Evolutionary conservation across 345 rosid genomes (phyloP).

Genomic region (Abelmoschus esculentus): DNA sequence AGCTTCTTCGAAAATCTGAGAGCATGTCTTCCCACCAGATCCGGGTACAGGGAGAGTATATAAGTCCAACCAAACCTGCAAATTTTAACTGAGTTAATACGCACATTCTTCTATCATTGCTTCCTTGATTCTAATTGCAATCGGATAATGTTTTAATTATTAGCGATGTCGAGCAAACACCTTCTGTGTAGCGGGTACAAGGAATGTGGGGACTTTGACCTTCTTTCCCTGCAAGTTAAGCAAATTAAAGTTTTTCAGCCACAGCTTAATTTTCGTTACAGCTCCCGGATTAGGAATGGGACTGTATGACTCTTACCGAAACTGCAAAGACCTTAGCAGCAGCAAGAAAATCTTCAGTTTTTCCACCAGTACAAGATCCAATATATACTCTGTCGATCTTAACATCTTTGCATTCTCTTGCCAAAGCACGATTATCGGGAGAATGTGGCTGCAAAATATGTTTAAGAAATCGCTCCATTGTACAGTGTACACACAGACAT

Average conservation of each 20-base stretch:
- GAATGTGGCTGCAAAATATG: slow-evolving; percentile 76
- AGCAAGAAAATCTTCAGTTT: slow-evolving; percentile 88
- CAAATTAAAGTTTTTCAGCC: slow-evolving; percentile 3
- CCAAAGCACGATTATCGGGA: slow-evolving; percentile 93
- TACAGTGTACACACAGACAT: neutral
- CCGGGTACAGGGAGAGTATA: slow-evolving; percentile 88
- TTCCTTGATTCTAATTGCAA: neutral
- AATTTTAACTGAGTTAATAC: neutral
- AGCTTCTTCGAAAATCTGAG: slow-evolving; percentile 95
- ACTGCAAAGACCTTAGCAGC: slow-evolving; percentile 82
- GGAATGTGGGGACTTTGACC: slow-evolving; percentile 94
- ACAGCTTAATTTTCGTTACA: neutral
- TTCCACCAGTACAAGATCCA: slow-evolving; percentile 99
- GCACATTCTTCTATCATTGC: neutral
- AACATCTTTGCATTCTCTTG: slow-evolving; percentile 98
- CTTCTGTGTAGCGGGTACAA: slow-evolving; percentile 96
- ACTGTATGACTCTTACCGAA: slow-evolving; percentile 45
- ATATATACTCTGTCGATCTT: slow-evolving; percentile 96
- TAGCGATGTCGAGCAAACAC: slow-evolving; percentile 17
- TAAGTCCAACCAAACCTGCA: slow-evolving; percentile 88
- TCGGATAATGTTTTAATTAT: neutral
- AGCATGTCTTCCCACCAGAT: slow-evolving; percentile 91
- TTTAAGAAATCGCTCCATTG: slow-evolving; percentile 10
- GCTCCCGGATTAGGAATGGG: neutral
- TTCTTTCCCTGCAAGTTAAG: slow-evolving; percentile 55